A percentile compares a stretch with the other conserved stretches of the same genome.
Conservation (phyloP, 1,284 basidiomycete species). For the Puccinia novopanici region DNA sequence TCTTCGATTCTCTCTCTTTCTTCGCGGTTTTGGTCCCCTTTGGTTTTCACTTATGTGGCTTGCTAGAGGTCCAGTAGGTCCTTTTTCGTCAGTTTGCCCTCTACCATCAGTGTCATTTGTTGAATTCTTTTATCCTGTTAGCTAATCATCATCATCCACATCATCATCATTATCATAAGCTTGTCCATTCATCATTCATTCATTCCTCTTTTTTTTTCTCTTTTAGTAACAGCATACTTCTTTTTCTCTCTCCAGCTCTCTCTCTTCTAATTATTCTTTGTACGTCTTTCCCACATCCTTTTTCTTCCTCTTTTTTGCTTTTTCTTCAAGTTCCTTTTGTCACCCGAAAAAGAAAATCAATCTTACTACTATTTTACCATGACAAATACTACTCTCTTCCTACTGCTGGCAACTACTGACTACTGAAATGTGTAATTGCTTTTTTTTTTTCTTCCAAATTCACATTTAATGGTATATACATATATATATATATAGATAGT, state of each 20-base stretch:
- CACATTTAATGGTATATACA: too few species aligned
- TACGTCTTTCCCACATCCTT: too few species aligned
- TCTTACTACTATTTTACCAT: too few species aligned
- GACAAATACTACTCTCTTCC: too few species aligned
- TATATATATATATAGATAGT: too few species aligned
- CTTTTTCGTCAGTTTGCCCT: not conserved
- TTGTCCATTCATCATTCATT: slow-evolving; percentile 15
- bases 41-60: slow-evolving; percentile 2
- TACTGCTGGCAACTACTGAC: too few species aligned
- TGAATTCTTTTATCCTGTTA: not conserved
- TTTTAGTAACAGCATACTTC: slow-evolving; percentile 10
- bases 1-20: not conserved
- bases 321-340: not conserved
- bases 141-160: not conserved
- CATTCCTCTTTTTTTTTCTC: not conserved
- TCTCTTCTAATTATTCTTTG: not conserved
- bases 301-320: too few species aligned
- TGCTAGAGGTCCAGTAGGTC: slow-evolving; percentile 5
- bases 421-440: too few species aligned
- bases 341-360: too few species aligned
- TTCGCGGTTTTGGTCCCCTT: not conserved
- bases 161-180: slow-evolving; percentile 1
- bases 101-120: not conserved
- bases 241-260: slow-evolving; percentile 9
- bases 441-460: too few species aligned